Evolutionary conservation across 2,329 filamentous ascomycete genomes (phyloP), one percentile per base, ranked within the genome.

Genomic region (Chrysoporthe cubensis): DNA sequence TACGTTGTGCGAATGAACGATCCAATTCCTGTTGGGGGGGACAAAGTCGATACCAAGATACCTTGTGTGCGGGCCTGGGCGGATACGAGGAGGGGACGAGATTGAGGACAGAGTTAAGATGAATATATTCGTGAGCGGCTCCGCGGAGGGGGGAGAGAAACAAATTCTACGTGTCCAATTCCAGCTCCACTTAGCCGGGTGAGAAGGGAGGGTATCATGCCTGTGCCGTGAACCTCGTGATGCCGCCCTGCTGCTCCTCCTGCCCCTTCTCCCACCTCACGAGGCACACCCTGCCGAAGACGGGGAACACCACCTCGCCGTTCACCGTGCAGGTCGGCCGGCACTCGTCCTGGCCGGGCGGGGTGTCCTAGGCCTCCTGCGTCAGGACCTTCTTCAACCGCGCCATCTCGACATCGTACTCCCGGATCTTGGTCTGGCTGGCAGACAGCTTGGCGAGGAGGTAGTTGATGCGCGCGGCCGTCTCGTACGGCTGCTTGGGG

Each of bases 401-500:
- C 1, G 79, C 87, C 78, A 91, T 92, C 76, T 97, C 89, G 73
- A 78, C 82, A 79, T 97, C 94, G 76, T 90, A 92, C 64, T 80
- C 83, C 73, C 88, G 85, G 69, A 97, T 88, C 82, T 91, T 95
- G 64, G 77, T 78, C 81, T 97, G 94, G 69, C 91, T 89, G n/a
- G 77, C 81, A 72, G 88, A 84, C 69, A 97, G 79, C 81, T 97
- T 97, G 0, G 76, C 78, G 59, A 97, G 77, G 71, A 97, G 80
- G 80, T 92, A 97, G 66, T 86, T 81, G 2, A 93, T 84, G 44
- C 95, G 82, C 0, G 86, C 84, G 0, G 81, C 82, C 40, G 92
- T 82, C 82, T 96, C 90, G 26, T 81, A 79, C 0, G 93, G 91
- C 77, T 92, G 88, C 62, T 85, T 90, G 7, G 90, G 91, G 73